Base-by-base conservation (phyloP, 495 filamentous ascomycete species). In the Aspergillus ostianus region DNA sequence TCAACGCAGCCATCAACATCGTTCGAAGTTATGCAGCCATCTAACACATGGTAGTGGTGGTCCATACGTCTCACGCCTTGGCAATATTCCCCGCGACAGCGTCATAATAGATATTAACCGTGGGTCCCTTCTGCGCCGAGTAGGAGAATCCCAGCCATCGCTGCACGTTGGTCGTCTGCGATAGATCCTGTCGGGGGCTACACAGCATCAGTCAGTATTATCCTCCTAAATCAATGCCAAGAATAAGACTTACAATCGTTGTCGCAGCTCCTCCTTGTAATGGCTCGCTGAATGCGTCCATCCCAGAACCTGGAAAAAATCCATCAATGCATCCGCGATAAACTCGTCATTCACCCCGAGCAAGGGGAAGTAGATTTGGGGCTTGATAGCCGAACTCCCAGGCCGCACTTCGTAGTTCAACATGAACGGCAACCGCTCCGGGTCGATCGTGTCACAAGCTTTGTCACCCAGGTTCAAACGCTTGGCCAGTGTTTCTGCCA, bases 251-350 rank as follows among this genome's bases (percentile, higher is more conserved):
- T n/a, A 48, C 46, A 48, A 48, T 48, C 46, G 46, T 13, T 48
- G 46, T 48, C 46, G 46, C 46, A 48, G 46, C 46, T 48, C 46
- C 46, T 48, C 46, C 46, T 48, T 48, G 15, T 48, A 48, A 48
- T 48, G 46, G 15, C 2, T n/a, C 46, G 46, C 46, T 13, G 46
- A 48, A 48, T 48, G 46, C 15, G 46, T 18, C 46, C 46, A 48
- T 3, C 46, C 46, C 46, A 48, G 46, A 13, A 48, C 46, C 46
- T 48, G 3, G 46, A 48, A 48, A 12, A 48, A 48, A 48, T 48
- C 46, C 46, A 48, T 48, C 46, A 48, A 48, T 21, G 46, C 46
- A 48, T 48, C 46, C 20, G 46, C 46, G 13, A 48, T 48, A 12
- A 48, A 48, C 46, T 48, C 46, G 46, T 48, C 46, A 48, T 48